Evolutionary conservation across 345 rosid species (phyloP), one percentile per base, ranked within the genome.

Genomic region (thale cress (Arabidopsis thaliana)): DNA sequence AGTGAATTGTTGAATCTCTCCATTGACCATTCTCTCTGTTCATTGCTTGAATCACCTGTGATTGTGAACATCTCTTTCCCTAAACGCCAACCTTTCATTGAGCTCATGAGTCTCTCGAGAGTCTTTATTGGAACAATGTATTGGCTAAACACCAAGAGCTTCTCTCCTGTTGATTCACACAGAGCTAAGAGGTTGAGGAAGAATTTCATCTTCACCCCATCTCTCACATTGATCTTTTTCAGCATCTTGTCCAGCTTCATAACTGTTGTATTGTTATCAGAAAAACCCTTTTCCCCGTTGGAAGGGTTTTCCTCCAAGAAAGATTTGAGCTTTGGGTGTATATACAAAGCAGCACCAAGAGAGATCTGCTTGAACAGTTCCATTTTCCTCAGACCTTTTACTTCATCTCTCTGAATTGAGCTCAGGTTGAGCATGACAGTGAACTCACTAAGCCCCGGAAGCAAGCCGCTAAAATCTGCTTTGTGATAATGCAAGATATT

Each of bases 391-490:
- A 88, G 56, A 67, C 80, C 76, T 55, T 83, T 60, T 37, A 85
- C 84, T 81, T 87, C 86, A 4, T 36, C 77, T 78, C 79, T 85
- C 82, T 91, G 98, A 45, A 33, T 77, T 40, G 76, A 60, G 74
- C 86, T 91, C 9, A 91, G 86, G 57, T 84, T 86, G n/a, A 94
- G 87, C 59, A 86, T 69, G 12, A 89, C 89, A 2, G 93, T 91
- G 78, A 87, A 93, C 73, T 93, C 98, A 61, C 80, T 80, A 13
- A 91, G 88, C 56, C 94, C 95, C 16, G 87, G 98, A 70, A 93
- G 94, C 85, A 91, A 88, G 41, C 89, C 98, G 49, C 84, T 62
- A 80, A 88, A 91, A 78, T 94, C 95, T 53, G 96, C 97, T 80
- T 89, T 94, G 76, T 94, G 89, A 68, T 91, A 94, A 71, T 94